phyloP scores from a whole-genome alignment of 176 grass and related monocot genomes.

The Oryza officinalis region DNA sequence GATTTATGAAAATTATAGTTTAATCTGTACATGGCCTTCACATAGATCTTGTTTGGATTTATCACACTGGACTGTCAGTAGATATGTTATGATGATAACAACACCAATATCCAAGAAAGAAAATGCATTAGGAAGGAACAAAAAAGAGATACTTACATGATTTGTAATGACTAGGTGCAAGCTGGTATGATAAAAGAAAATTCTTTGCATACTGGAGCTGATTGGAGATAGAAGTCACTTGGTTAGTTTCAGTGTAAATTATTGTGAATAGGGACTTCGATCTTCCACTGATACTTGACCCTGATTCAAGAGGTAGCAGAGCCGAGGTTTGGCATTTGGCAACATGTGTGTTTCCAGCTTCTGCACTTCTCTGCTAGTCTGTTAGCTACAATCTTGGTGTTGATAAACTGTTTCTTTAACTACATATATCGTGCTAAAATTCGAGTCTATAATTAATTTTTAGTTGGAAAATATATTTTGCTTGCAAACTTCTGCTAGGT shows the following conservation, averaged over 20 bases:
- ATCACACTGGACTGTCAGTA: neutral
- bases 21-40: neutral
- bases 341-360: neutral
- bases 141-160: neutral
- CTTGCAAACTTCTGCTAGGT: neutral
- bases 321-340: neutral
- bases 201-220: neutral
- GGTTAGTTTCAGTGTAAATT: neutral
- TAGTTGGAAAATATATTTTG: neutral
- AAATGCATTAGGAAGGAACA: conserved; percentile 1
- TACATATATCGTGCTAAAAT: neutral
- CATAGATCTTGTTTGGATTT: conserved; percentile 19
- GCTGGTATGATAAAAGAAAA: neutral
- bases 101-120: neutral
- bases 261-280: neutral
- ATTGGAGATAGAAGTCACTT: neutral
- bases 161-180: neutral
- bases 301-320: neutral
- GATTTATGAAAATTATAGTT: conserved; percentile 10
- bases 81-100: conserved; percentile 2
- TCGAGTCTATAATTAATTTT: neutral
- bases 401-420: neutral
- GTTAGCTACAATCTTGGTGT: neutral
- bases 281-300: neutral
- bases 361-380: neutral